Evolutionary conservation across 805 yeast species (phyloP), one percentile per base, ranked within the genome.

Genomic region (Metschnikowia anglica): DNA sequence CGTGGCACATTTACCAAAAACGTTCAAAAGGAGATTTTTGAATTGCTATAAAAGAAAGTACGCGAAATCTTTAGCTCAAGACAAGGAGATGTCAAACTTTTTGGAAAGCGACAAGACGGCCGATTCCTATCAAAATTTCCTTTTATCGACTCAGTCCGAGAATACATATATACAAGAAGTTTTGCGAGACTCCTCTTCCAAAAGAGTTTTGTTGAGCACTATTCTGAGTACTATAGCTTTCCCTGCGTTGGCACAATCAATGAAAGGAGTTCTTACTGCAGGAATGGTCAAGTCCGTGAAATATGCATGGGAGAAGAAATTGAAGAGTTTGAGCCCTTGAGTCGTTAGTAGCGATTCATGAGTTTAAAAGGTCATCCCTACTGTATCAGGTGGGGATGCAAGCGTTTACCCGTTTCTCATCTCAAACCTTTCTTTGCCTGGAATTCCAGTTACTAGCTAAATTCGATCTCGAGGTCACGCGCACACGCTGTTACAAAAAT

Each of bases 211-310:
- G 50, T 47, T 44, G 18, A 49, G 46, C 29, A 50, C 60, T 3
- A 45, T 60, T 5, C 56, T 52, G 49, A 63, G 71, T 19, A 84
- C 85, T 1, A 89, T 90, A 6, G 58, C 70, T 70, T 32, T 65
- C 66, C 58, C 93, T n/a, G 86, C 96, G 12, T 58, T 81, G 12
- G 62, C 80, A 7, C 99, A 93, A 62, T 79, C 88, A 23, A 49
- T 80, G 13, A 89, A 91, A 61, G 99, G 99, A 0, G 55, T 91
- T 1, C 67, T 88, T 31, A 88, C 96, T 3, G 97, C 98, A 1
- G 99, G 99, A 1, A 37, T 85, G 1, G 58, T 68, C 15, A 86
- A 85, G 58, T 80, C 90, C 9, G 58, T 80, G 37, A 77, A 74
- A 55, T 90, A 90, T 61, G 90, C 95, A 4, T 67, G 76, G 62